Conservation (phyloP, 1,284 basidiomycete species). For the Phlebopus sp. region DNA sequence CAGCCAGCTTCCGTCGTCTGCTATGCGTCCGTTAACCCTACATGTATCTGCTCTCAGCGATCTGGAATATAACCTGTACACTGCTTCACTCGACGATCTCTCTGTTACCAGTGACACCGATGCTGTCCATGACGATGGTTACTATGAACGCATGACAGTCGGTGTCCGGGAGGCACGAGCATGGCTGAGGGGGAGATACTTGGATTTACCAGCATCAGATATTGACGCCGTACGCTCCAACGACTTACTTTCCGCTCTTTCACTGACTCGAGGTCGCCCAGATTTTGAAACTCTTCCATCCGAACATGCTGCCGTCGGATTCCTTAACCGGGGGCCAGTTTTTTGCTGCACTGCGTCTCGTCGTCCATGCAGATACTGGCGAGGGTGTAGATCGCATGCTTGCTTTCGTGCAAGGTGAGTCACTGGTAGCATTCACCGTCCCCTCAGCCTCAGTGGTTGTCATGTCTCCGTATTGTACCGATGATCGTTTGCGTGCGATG, state of each 20-base stretch:
- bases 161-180: slow-evolving; percentile 66
- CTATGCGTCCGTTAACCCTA: slow-evolving; percentile 56
- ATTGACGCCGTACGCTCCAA: slow-evolving; percentile 53
- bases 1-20: background rate
- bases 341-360: slow-evolving; percentile 66
- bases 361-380: slow-evolving; percentile 59
- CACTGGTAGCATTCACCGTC: background rate
- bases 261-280: slow-evolving; percentile 26
- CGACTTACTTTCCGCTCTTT: background rate
- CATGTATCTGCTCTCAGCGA: slow-evolving; percentile 74
- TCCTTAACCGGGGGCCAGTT: slow-evolving; percentile 66
- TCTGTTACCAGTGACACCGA: slow-evolving; percentile 36
- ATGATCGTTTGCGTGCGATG: background rate
- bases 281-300: slow-evolving; percentile 65
- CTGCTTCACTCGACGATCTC: slow-evolving; percentile 56
- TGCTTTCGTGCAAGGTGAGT: slow-evolving; percentile 69
- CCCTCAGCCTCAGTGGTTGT: too few species aligned
- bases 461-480: background rate
- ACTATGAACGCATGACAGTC: slow-evolving; percentile 50
- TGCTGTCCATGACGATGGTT: slow-evolving; percentile 38
- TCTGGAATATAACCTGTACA: slow-evolving; percentile 65
- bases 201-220: slow-evolving; percentile 45
- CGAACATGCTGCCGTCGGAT: slow-evolving; percentile 49
- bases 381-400: slow-evolving; percentile 56
- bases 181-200: slow-evolving; percentile 70